Base-by-base conservation (phyloP, 768 basidiomycete species). In the Boletus vermiculosoides region DNA sequence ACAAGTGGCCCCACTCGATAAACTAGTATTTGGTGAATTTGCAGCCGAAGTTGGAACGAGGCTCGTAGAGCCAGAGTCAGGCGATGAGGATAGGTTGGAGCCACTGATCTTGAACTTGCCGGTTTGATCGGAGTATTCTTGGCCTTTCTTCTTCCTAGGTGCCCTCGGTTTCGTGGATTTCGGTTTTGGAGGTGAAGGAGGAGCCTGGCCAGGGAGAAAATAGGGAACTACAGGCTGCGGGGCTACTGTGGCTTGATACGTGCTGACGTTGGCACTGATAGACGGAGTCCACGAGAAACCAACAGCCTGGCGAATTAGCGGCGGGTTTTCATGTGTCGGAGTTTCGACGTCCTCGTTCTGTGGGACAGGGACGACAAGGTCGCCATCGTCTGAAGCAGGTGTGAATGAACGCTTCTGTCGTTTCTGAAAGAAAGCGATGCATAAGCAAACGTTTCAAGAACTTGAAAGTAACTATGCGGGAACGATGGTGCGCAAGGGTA, bases 281-380 rank as follows among this genome's bases (percentile, higher is more conserved):
- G 69, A 70, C 10, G 66, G 66, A 20, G 64, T 54, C 71, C 72
- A 76, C 45, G 76, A 68, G 63, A 86, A 86, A 22, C 74, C 85
- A 39, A 87, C 71, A n/a, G 83, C 75, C 65, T 84, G 80, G 47
- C 85, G 79, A 60, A 87, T 78, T 30, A 87, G 66, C 37, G 85
- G 85, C 7, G 74, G 73, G 15, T 50, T 64, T 57, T 67, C 68
- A 44, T 79, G 80, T 41, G 80, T 79, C 56, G 83, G 79, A 12
- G 80, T 76, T 57, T 81, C 78, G 20, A 45, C 28, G 49, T 66
- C 62, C 59, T 78, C 77, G 50, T 77, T 71, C 40, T 69, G 74
- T 25, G 73, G 66, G 10, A 73, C 70, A 55, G 76, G 75, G 34
- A 77, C 61, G 49, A 70, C 76, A 36, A 72, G 60, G 57, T 77